Percentiles rank a stretch among this genome's conserved stretches.
Evolutionary conservation across 495 filamentous ascomycete species (phyloP).

Genomic region (Saxophila tyrrhenica): DNA sequence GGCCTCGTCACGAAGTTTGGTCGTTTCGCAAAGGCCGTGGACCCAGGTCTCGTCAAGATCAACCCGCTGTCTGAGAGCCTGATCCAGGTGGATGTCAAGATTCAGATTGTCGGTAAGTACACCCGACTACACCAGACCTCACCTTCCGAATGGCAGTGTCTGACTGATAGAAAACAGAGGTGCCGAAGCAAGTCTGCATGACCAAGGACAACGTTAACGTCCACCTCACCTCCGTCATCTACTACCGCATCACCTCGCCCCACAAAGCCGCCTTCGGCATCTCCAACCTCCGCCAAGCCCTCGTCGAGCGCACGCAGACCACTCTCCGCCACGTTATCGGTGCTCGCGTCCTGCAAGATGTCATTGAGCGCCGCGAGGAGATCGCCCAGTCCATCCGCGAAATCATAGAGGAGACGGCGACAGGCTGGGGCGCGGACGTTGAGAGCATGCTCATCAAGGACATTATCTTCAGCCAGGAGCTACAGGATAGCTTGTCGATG

Average conservation of each 20-base stretch:
- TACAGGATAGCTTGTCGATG: conserved; percentile 98
- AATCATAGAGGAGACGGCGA: conserved; percentile 93
- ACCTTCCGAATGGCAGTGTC: conserved; percentile 1
- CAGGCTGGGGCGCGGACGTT: conserved; percentile 89
- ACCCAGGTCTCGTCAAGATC: conserved; percentile 94
- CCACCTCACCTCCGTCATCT: conserved; percentile 91
- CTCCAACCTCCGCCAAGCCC: conserved; percentile 81
- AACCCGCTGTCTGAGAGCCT: conserved; percentile 91
- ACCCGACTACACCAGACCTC: background rate
- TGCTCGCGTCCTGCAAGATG: conserved; percentile 91
- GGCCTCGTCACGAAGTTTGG: conserved; percentile 93
- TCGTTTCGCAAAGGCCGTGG: conserved; percentile 90
- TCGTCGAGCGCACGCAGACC: conserved; percentile 95
- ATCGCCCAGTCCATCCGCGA: conserved; percentile 87
- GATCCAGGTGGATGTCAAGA: conserved; percentile 94
- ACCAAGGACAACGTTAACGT: conserved; percentile 98
- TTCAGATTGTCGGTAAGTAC: conserved; percentile 75
- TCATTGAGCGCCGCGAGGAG: conserved; percentile 97
- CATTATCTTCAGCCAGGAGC: conserved; percentile 90
- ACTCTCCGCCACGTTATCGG: conserved; percentile 96
- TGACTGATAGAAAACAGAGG: conserved; percentile 42
- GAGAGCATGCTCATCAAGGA: conserved; percentile 99
- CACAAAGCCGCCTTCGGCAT: conserved; percentile 98
- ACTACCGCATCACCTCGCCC: conserved; percentile 92
- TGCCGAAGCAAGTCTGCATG: conserved; percentile 96